Conservation (phyloP, 305 asterid species). For the Fraxinus ornus region DNA sequence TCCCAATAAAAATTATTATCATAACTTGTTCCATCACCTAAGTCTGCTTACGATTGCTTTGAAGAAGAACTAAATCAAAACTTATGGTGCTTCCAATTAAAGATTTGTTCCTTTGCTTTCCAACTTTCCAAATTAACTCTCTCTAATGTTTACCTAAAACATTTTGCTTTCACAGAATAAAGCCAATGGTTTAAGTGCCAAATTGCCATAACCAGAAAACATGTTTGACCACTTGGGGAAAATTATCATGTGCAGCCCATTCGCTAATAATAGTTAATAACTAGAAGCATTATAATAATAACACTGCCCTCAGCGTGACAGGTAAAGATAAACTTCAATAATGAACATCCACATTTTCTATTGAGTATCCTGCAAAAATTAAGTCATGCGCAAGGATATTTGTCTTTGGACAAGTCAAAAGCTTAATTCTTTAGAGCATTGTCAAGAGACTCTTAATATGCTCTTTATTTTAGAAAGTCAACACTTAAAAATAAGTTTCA, state of each 20-base stretch:
- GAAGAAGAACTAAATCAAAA: not conserved
- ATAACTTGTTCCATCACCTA: not conserved
- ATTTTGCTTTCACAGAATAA: not conserved
- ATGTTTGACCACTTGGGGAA: constrained; percentile 5
- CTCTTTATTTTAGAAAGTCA: too few relatives aligned
- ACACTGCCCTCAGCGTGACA: constrained; percentile 15
- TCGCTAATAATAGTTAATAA: constrained; percentile 3
- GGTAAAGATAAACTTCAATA: not conserved
- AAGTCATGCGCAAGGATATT: constrained; percentile 19
- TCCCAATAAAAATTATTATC: not conserved
- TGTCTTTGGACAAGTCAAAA: constrained; percentile 15
- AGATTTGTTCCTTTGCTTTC: not conserved
- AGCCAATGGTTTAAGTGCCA: constrained; percentile 9
- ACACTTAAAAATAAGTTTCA: too few relatives aligned
- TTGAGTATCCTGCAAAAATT: not conserved
- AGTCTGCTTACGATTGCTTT: not conserved
- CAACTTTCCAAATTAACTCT: not conserved
- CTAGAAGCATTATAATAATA: constrained; percentile 13
- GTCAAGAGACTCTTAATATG: too few relatives aligned
- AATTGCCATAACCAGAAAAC: not conserved
- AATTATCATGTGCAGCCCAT: constrained; percentile 5
- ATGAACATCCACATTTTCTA: not conserved
- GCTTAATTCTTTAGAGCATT: not conserved
- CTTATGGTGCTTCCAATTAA: not conserved
- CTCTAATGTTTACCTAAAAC: not conserved